phyloP scores from a whole-genome alignment of 495 filamentous ascomycete genomes.

The Xylaria acuta region DNA sequence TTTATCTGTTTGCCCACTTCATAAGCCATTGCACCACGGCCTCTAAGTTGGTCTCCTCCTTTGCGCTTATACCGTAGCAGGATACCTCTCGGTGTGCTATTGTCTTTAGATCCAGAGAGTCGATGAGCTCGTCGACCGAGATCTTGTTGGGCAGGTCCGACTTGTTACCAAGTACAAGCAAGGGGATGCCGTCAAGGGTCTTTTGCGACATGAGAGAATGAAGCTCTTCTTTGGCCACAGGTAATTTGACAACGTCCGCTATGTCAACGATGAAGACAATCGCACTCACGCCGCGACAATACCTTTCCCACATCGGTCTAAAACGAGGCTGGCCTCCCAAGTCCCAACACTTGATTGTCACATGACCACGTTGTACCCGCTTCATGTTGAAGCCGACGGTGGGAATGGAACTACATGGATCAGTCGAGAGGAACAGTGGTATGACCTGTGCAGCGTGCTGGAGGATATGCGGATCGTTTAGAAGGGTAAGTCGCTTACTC shows the following conservation, averaged over 20 bases:
- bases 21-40: conserved; percentile 97
- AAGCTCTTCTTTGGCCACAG: conserved; percentile 90
- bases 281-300: conserved; percentile 95
- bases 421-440: conserved; percentile 20
- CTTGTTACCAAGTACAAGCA: conserved; percentile 98
- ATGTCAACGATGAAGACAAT: conserved; percentile 98
- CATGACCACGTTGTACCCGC: conserved; percentile 96
- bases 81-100: conserved; percentile 94
- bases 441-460: conserved; percentile 15
- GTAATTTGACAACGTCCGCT: conserved; percentile 78
- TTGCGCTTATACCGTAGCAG: conserved; percentile 98
- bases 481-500: conserved; percentile 73
- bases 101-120: conserved; percentile 85
- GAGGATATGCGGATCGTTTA: conserved; percentile 4
- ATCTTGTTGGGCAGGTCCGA: conserved; percentile 88
- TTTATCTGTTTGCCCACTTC: conserved; percentile 73
- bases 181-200: conserved; percentile 84
- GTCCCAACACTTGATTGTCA: conserved; percentile 99
- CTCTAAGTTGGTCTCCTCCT: conserved; percentile 98
- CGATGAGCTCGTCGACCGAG: conserved; percentile 93
- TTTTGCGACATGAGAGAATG: conserved; percentile 86
- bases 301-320: conserved; percentile 98
- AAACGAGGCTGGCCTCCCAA: conserved; percentile 96
- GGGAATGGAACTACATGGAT: conserved; percentile 81
- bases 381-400: conserved; percentile 99